phyloP scores from a whole-genome alignment of 805 yeast genomes.

The Metschnikowia bowlesiae region DNA sequence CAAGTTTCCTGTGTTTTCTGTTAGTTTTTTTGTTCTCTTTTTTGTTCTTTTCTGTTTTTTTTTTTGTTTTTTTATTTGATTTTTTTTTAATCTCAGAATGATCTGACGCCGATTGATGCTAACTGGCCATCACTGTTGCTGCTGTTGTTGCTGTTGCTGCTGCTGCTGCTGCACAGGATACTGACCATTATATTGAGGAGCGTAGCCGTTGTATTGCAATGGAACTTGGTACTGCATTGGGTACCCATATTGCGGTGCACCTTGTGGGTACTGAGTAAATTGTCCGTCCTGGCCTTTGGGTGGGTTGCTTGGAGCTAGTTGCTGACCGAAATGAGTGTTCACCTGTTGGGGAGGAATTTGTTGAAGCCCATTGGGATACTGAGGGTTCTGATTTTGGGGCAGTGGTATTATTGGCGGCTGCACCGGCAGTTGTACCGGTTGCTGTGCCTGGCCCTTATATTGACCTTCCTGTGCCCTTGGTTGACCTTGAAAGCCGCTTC shows the following conservation, averaged over 20 bases:
- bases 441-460: not conserved
- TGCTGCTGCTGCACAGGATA: conserved; percentile 23
- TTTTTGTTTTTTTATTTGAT: conserved; percentile 2
- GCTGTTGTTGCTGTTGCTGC: conserved; percentile 4
- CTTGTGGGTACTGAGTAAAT: conserved; percentile 13
- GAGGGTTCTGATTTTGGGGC: not conserved
- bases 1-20: not conserved
- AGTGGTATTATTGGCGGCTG: not conserved
- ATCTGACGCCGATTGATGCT: not conserved
- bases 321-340: conserved; percentile 2
- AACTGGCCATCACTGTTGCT: conserved; percentile 2
- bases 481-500: conserved; percentile 37
- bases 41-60: not conserved
- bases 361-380: conserved; percentile 3
- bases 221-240: conserved; percentile 18
- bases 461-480: conserved; percentile 17
- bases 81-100: conserved; percentile 4
- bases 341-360: conserved; percentile 11
- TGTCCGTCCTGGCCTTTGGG: conserved; percentile 9
- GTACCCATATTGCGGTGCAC: conserved; percentile 16
- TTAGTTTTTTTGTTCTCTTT: too few relatives aligned
- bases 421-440: not conserved
- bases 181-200: conserved; percentile 21
- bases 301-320: conserved; percentile 6
- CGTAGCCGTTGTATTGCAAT: conserved; percentile 26